Base-by-base conservation (phyloP, 768 basidiomycete species). In the Mrakia frigida region DNA sequence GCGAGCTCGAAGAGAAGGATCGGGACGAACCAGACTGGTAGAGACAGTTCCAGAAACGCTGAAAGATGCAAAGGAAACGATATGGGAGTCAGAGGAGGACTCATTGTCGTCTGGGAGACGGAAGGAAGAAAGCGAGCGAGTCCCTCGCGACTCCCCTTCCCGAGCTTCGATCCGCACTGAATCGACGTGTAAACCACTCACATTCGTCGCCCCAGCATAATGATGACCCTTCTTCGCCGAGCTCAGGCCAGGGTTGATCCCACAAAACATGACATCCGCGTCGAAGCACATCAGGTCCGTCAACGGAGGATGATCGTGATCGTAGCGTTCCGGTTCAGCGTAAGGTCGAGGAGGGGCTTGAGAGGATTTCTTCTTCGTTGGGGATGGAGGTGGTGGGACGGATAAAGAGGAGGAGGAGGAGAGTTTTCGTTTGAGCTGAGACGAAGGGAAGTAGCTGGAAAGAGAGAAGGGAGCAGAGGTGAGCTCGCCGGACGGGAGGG, bases 211-310 rank as follows among this genome's bases (percentile, higher is more conserved):
- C 80, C 90, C 88, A 0, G 89, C 90, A 79, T 89, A 94, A 81
- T 94, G 92, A 81, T 92, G 90, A 0, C 92, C 92, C 3, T 86
- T 85, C 75, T 86, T 85, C 0, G 90, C 89, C 0, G 92, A 92
- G 81, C 84, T 86, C 78, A 86, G 82, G 1, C 91, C 92, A 3
- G 90, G 90, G 80, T 93, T 94, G 69, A 94, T 92, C 11, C 93
- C 92, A 80, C 91, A 93, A 79, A 94, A 92, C 21, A 93, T 79
- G 33, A 93, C 92, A 52, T 93, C 70, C 0, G 35, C 33, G n/a
- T 59, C 56, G n/a, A 52, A 37, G 31, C 31, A 13, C 59, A 71
- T 33, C 18, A 35, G n/a, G 37, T 71, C 70, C 25, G 53, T 71
- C 3, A 60, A 9, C 3, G 53, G 25, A 16, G 52, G 52, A 14